Conservation (phyloP, 495 filamentous ascomycete genomes). For the Trichocladium uniseriatum region DNA sequence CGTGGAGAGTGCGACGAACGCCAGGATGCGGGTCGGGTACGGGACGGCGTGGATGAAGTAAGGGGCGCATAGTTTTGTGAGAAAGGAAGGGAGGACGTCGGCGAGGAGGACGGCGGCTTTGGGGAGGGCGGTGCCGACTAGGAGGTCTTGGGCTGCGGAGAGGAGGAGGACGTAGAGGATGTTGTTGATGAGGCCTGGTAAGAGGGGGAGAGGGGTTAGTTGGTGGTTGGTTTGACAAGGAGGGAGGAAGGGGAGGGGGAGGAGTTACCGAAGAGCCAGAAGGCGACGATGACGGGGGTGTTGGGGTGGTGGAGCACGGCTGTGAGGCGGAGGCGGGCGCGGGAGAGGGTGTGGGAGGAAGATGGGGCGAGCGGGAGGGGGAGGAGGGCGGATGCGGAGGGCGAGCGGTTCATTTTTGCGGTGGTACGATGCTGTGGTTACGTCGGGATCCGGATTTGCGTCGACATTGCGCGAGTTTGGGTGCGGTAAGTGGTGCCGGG, state of each 20-base stretch:
- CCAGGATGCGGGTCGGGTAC: constrained; percentile 63
- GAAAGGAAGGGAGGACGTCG: constrained; percentile 81
- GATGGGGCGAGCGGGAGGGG: constrained; percentile 60
- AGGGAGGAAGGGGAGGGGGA: background rate
- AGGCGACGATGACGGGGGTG: constrained; percentile 64
- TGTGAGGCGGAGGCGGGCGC: constrained; percentile 56
- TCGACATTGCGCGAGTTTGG: background rate
- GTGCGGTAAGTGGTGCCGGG: background rate
- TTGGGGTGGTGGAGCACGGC: constrained; percentile 59
- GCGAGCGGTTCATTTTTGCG: constrained; percentile 4
- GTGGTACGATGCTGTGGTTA: background rate
- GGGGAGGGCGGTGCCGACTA: constrained; percentile 73
- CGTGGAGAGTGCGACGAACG: constrained; percentile 62
- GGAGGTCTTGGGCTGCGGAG: constrained; percentile 89
- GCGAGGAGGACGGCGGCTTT: constrained; percentile 90
- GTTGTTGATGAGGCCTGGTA: constrained; percentile 85
- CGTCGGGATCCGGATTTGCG: no score
- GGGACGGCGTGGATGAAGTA: constrained; percentile 87
- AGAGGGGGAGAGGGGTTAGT: background rate
- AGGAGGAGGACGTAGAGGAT: constrained; percentile 96
- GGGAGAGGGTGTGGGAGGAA: constrained; percentile 63
- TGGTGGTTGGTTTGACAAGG: background rate
- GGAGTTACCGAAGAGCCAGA: constrained; percentile 87
- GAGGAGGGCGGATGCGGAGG: constrained; percentile 9
- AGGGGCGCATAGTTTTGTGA: constrained; percentile 77